Conservation (phyloP, 106 monocot species). For the Dendrobium officinale region DNA sequence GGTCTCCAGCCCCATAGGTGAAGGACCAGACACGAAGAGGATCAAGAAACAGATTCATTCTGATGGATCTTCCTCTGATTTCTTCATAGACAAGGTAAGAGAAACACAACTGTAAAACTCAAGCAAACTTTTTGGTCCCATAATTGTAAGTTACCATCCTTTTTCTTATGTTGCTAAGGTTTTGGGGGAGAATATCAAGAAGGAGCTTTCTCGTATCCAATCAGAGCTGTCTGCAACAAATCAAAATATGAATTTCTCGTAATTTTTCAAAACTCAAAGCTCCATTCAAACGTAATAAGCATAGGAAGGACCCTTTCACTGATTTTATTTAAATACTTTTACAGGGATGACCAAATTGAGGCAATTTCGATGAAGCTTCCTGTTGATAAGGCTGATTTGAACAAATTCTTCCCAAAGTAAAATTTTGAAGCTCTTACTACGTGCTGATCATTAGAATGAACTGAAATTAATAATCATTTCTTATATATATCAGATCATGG, state of each 20-base stretch:
- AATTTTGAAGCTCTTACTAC: background rate
- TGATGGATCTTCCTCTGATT: slow-evolving; percentile 42
- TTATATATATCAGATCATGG: slow-evolving; percentile 43
- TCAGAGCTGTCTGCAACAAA: slow-evolving; percentile 13
- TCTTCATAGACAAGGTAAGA: slow-evolving; percentile 65
- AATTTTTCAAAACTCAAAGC: background rate
- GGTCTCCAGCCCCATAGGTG: slow-evolving; percentile 34
- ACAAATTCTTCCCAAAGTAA: slow-evolving; percentile 24
- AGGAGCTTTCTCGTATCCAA: slow-evolving; percentile 44
- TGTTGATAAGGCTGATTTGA: slow-evolving; percentile 21
- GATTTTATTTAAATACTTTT: background rate
- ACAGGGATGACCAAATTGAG: slow-evolving; percentile 23
- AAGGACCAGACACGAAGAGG: slow-evolving; percentile 51
- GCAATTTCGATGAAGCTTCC: slow-evolving; percentile 23
- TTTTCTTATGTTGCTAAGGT: background rate
- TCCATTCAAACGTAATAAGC: background rate
- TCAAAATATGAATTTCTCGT: slow-evolving; percentile 16
- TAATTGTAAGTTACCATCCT: background rate
- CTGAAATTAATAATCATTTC: background rate
- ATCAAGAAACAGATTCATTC: slow-evolving; percentile 50
- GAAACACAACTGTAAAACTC: background rate
- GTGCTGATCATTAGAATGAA: background rate
- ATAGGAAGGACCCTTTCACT: background rate
- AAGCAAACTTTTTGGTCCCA: background rate
- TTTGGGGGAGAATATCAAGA: slow-evolving; percentile 68